Evolutionary conservation across 2,329 filamentous ascomycete species (phyloP), one percentile per base, ranked within the genome.

Genomic region (Grosmannia penicillata): DNA sequence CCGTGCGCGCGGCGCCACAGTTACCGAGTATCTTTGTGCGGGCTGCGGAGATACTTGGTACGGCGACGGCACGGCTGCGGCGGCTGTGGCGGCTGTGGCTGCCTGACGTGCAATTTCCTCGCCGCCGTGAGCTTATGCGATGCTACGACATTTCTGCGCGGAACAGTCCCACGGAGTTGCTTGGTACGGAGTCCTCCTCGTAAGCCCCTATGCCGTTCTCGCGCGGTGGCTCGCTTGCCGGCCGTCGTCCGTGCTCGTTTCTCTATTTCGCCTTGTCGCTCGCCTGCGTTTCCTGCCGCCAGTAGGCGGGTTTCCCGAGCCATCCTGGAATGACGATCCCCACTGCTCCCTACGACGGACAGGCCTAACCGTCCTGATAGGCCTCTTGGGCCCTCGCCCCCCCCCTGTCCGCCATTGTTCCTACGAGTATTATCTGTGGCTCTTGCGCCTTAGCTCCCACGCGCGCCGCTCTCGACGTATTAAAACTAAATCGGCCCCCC

Each of bases 401-500:
- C 24, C 24, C 33, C 33, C 24, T 27, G 33, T 36, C 35, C 28
- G 25, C 18, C 8, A 30, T 37, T 37, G 26, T 37, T 26, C n/a
- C n/a, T n/a, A n/a, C n/a, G n/a, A n/a, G n/a, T n/a, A n/a, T 32
- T 22, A 25, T 26, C 34, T 29, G 8, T 15, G 15, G 8, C 8
- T 27, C n/a, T 27, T n/a, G 26, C n/a, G 26, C 27, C 30, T 8
- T 22, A 7, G n/a, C 11, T 18, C 14, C 27, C 19, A 18, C 18
- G 36, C 33, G 32, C 30, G 41, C 35, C 31, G 33, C 38, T 36
- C 23, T 36, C 32, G 33, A 36, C 36, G 33, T 45, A 43, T 45
- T 43, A 45, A 43, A 43, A 40, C 41, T 19, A 43, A 43, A 38
- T 38, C 41, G 23, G 36, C 23, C 41, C 40, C 36, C 37, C 25